Conservation (phyloP, 1,284 basidiomycete genomes). For the Amylostereum chailletii region DNA sequence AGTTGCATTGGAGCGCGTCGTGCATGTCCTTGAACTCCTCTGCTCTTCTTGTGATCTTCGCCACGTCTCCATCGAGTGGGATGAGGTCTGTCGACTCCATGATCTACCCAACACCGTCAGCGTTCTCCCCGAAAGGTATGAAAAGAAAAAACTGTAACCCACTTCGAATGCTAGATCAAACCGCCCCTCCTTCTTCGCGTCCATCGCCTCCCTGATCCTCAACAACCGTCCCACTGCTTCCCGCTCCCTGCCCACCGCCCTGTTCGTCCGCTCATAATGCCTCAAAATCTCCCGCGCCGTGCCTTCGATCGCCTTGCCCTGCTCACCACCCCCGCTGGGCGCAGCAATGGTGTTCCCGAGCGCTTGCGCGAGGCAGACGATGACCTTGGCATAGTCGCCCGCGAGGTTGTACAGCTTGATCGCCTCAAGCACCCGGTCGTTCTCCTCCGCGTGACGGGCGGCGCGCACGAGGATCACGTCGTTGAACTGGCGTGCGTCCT, state of each 20-base stretch:
- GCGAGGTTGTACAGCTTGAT: slow-evolving; percentile 96
- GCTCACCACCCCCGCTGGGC: slow-evolving; percentile 59
- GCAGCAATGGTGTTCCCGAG: slow-evolving; percentile 80
- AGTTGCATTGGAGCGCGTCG: slow-evolving; percentile 83
- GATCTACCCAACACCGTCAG: slow-evolving; percentile 35
- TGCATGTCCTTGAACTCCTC: slow-evolving; percentile 87
- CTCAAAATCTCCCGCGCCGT: slow-evolving; percentile 80
- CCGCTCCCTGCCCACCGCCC: slow-evolving; percentile 67
- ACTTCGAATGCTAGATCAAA: slow-evolving; percentile 80
- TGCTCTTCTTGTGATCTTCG: slow-evolving; percentile 78
- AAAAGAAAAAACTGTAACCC: slow-evolving; percentile 16
- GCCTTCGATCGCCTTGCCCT: slow-evolving; percentile 62
- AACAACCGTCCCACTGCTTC: slow-evolving; percentile 75
- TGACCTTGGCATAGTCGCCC: slow-evolving; percentile 84
- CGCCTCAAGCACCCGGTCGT: slow-evolving; percentile 80
- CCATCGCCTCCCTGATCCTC: slow-evolving; percentile 76
- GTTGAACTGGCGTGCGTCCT: slow-evolving; percentile 40
- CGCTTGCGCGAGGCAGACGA: slow-evolving; percentile 82
- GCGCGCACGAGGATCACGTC: slow-evolving; percentile 78
- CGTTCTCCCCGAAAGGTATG: not conserved
- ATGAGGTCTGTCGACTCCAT: slow-evolving; percentile 88
- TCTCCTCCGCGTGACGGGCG: slow-evolving; percentile 68
- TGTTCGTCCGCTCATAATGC: slow-evolving; percentile 80
- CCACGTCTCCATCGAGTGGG: slow-evolving; percentile 81
- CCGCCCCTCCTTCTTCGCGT: slow-evolving; percentile 65